A percentile compares a stretch with the other conserved stretches of the same genome.
phyloP scores from a whole-genome alignment of 1,139 yeast species.

The Ashbya aceris region DNA sequence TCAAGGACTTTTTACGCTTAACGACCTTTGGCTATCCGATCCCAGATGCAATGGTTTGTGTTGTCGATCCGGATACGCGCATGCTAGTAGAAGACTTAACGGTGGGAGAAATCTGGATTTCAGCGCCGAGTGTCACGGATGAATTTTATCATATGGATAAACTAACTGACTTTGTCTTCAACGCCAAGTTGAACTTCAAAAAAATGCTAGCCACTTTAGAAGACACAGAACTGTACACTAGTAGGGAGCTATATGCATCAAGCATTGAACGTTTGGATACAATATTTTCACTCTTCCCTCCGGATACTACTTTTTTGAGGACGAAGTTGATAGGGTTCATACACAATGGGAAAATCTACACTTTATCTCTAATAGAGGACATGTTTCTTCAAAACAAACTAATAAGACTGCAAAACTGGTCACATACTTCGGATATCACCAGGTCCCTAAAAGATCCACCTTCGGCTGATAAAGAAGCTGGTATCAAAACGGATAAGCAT shows the following conservation, averaged over 20 bases:
- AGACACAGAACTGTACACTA: conserved; percentile 5
- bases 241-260: neutral
- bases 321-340: conserved; percentile 89
- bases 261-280: conserved; percentile 20
- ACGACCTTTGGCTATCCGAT: conserved; percentile 93
- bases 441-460: conserved; percentile 7
- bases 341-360: conserved; percentile 76
- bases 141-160: conserved; percentile 30
- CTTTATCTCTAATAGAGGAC: conserved; percentile 85
- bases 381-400: conserved; percentile 63
- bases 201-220: conserved; percentile 19
- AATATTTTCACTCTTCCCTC: conserved; percentile 24
- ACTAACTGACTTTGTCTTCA: conserved; percentile 29
- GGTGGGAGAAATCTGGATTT: conserved; percentile 95
- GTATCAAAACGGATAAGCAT: neutral
- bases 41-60: conserved; percentile 88
- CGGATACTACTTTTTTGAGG: conserved; percentile 50
- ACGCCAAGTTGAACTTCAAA: conserved; percentile 25
- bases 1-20: conserved; percentile 47
- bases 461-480: neutral
- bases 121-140: conserved; percentile 24
- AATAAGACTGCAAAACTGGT: conserved; percentile 38
- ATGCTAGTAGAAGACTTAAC: conserved; percentile 86
- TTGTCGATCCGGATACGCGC: conserved; percentile 78
- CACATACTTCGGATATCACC: conserved; percentile 28